phyloP scores from a whole-genome alignment of 2,329 filamentous ascomycete genomes.

The Neopestalotiopsis sp. region DNA sequence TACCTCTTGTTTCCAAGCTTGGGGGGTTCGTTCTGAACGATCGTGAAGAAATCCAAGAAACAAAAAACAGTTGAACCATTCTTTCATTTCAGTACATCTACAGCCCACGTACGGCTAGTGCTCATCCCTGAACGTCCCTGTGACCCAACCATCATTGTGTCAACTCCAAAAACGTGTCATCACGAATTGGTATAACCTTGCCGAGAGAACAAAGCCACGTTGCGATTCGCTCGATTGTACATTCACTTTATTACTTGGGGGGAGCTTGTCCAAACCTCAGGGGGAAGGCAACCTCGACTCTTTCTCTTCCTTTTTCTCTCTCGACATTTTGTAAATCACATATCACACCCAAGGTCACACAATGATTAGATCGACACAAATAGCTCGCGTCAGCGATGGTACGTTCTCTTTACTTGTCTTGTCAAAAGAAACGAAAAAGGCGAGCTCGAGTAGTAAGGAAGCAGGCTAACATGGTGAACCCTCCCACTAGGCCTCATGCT shows the following conservation, averaged over 20 bases:
- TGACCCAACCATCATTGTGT: neutral
- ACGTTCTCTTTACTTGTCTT: conserved; percentile 24
- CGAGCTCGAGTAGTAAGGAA: neutral
- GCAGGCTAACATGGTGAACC: conserved; percentile 24
- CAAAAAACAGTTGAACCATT: neutral
- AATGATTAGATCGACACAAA: conserved; percentile 94
- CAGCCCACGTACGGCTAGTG: neutral
- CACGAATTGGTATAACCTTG: neutral
- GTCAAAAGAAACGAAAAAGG: neutral
- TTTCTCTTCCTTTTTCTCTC: neutral
- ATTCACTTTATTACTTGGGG: neutral
- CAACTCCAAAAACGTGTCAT: neutral
- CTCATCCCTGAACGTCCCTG: neutral
- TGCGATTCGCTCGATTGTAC: conserved; percentile 7
- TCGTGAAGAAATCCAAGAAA: neutral
- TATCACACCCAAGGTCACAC: conserved; percentile 19
- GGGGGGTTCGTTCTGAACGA: neutral
- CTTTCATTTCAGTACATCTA: neutral
- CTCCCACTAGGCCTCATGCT: conserved; percentile 79
- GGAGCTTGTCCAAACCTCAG: neutral
- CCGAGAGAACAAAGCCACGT: conserved; percentile 19
- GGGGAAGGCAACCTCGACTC: neutral
- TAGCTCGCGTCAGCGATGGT: conserved; percentile 87
- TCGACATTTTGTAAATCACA: neutral
- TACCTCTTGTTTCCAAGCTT: neutral